A percentile compares a stretch with the other conserved stretches of the same genome.
phyloP scores from a whole-genome alignment of 2,329 filamentous ascomycete species.

The Truncatella angustata region DNA sequence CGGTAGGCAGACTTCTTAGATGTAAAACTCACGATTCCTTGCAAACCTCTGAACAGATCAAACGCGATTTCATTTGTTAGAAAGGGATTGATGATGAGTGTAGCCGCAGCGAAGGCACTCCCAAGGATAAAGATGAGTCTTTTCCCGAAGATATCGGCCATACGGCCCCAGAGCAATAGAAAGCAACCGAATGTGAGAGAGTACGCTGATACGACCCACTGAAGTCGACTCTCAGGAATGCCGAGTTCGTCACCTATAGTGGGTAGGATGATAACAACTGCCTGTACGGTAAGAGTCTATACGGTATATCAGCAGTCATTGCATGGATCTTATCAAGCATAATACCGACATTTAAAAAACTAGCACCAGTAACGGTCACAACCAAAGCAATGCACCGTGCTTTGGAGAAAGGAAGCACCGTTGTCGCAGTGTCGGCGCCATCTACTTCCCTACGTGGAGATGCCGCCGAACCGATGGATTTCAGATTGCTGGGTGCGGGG shows the following conservation, averaged over 20 bases:
- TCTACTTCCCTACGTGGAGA: slow-evolving; percentile 5
- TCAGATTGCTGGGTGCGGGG: background rate
- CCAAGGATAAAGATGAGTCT: slow-evolving; percentile 63
- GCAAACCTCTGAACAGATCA: slow-evolving; percentile 63
- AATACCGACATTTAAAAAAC: slow-evolving; percentile 51
- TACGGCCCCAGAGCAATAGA: slow-evolving; percentile 63
- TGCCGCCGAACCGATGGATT: background rate
- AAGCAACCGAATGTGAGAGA: slow-evolving; percentile 67
- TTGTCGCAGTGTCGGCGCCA: slow-evolving; percentile 14
- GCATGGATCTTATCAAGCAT: background rate
- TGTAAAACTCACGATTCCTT: slow-evolving; percentile 51
- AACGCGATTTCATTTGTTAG: slow-evolving; percentile 66
- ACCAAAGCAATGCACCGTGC: slow-evolving; percentile 54
- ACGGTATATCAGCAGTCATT: slow-evolving; percentile 13
- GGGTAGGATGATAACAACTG: slow-evolving; percentile 61
- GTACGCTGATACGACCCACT: slow-evolving; percentile 68
- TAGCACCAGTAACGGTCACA: slow-evolving; percentile 52
- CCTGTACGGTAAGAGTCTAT: slow-evolving; percentile 36
- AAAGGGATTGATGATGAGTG: slow-evolving; percentile 61
- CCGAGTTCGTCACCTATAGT: slow-evolving; percentile 55
- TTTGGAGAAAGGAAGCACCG: slow-evolving; percentile 41
- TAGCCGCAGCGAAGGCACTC: slow-evolving; percentile 60
- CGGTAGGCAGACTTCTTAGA: too few species aligned
- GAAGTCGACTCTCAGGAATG: slow-evolving; percentile 57
- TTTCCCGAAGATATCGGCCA: slow-evolving; percentile 67